Evolutionary conservation across 352 stramenopile species (phyloP).

Genomic region (Globisporangium canariense): DNA sequence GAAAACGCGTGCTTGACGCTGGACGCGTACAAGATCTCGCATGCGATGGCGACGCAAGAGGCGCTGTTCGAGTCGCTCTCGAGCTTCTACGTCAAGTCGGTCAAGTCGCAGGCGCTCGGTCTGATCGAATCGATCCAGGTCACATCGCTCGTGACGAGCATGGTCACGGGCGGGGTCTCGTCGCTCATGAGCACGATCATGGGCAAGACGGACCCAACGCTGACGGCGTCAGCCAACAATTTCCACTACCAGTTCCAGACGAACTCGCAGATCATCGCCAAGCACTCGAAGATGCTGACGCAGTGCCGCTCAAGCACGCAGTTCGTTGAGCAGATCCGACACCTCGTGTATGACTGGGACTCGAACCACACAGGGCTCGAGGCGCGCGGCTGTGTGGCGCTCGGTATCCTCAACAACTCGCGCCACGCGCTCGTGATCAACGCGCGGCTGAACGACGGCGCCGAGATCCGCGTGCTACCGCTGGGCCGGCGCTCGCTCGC

Average conservation of each 20-base stretch:
- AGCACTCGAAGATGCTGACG: slow-evolving; percentile 56
- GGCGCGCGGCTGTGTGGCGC: slow-evolving; percentile 66
- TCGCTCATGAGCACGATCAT: slow-evolving; percentile 78
- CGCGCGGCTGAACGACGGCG: slow-evolving; percentile 66
- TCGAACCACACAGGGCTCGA: slow-evolving; percentile 81
- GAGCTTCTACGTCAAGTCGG: slow-evolving; percentile 76
- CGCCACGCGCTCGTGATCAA: slow-evolving; percentile 71
- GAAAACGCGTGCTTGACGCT: slow-evolving; percentile 81
- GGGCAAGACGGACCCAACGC: slow-evolving; percentile 69
- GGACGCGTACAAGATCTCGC: slow-evolving; percentile 55
- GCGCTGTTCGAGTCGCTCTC: slow-evolving; percentile 59
- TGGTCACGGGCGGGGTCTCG: slow-evolving; percentile 72
- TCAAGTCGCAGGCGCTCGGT: slow-evolving; percentile 78
- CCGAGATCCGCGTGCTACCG: slow-evolving; percentile 65
- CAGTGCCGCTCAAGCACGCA: slow-evolving; percentile 44
- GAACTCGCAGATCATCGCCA: slow-evolving; percentile 69
- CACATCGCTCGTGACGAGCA: slow-evolving; percentile 79
- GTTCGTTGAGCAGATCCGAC: slow-evolving; percentile 61
- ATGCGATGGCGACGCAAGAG: slow-evolving; percentile 74
- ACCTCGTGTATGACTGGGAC: slow-evolving; percentile 85
- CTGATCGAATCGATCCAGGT: slow-evolving; percentile 86
- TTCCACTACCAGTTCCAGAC: slow-evolving; percentile 74
- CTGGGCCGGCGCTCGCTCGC: slow-evolving; percentile 51
- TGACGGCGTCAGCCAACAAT: slow-evolving; percentile 31
- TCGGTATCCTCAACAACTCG: slow-evolving; percentile 80